phyloP scores from a whole-genome alignment of 805 yeast genomes.

The Metschnikowia hibisci region DNA sequence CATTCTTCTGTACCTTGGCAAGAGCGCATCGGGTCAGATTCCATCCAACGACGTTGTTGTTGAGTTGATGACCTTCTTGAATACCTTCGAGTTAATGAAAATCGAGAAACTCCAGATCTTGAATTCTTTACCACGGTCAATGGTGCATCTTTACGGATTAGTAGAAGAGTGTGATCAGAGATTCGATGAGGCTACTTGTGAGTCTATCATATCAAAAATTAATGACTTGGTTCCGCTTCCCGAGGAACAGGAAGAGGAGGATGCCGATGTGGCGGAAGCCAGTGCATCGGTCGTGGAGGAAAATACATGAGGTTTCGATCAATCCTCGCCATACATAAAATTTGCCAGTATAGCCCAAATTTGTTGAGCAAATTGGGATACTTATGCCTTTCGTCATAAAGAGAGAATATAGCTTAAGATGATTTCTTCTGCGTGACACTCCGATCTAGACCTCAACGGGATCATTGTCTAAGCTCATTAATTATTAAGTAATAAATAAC shows the following conservation, averaged over 20 bases:
- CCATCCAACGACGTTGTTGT: conserved; percentile 21
- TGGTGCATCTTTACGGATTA: conserved; percentile 74
- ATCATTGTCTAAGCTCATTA: neutral
- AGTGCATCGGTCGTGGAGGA: conserved; percentile 1
- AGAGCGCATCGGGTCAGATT: conserved; percentile 24
- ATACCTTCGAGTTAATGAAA: conserved; percentile 60
- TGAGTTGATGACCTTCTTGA: conserved; percentile 44
- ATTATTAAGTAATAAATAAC: neutral
- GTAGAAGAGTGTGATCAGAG: conserved; percentile 92
- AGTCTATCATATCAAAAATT: conserved; percentile 54
- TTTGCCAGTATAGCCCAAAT: neutral
- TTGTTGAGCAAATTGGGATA: conserved; percentile 1
- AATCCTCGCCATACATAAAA: too few relatives aligned
- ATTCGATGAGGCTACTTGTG: conserved; percentile 63
- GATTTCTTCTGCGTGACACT: neutral
- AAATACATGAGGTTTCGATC: neutral
- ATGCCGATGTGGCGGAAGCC: conserved; percentile 6
- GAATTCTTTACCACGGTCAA: conserved; percentile 72
- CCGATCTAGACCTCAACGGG: too few relatives aligned
- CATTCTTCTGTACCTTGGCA: conserved; percentile 37
- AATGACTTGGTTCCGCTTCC: conserved; percentile 49
- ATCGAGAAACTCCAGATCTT: conserved; percentile 82
- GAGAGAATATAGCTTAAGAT: neutral
- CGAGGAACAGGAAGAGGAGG: conserved; percentile 27
- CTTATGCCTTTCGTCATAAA: neutral